Base-by-base conservation (phyloP, 768 basidiomycete species). In the Tylopilus plumbeoviolaceoides region DNA sequence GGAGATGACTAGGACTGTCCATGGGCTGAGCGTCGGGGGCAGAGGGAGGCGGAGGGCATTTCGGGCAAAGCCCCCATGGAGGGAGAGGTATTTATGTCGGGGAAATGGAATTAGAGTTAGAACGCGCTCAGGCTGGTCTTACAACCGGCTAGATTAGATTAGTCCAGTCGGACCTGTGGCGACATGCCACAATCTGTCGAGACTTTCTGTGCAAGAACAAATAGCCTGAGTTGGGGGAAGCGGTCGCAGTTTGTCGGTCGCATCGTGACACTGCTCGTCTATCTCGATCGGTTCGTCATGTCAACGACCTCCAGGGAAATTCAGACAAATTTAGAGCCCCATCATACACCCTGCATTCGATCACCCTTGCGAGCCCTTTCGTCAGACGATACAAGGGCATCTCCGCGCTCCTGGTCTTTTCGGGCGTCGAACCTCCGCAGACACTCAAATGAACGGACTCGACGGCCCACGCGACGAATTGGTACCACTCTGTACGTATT, bases 51-150 rank as follows among this genome's bases (percentile, higher is more conserved):
- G 57, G 58, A 47, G 61, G 56, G 59, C 64, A 70, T 70, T 70
- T 61, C 59, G 45, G 57, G 57, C 50, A 42, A 53, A 40, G 50
- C 38, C 35, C 50, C 49, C 62, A 62, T 62, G 61, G 40, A 56
- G 47, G 50, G 41, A 50, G 47, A 50, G 47, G 68, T 68, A 68
- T 68, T 68, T 68, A 68, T 70, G 67, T 66, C 49, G 60, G 57
- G 53, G 51, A 63, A 45, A 58, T 61, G 61, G 59, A 60, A 57
- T 59, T 67, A 68, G 63, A 68, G 64, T 70, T 68, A 56, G 57
- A 58, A 58, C 50, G 53, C 54, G 36, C n/a, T n/a, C n/a, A n/a
- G n/a, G n/a, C n/a, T n/a, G n/a, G 36, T 52, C 44, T 54, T 54
- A 31, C 46, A 20, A 49, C 51, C 56, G 52, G 54, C 41, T 53